Conservation (phyloP, 768 basidiomycete genomes). For the Trametes cinnabarina region DNA sequence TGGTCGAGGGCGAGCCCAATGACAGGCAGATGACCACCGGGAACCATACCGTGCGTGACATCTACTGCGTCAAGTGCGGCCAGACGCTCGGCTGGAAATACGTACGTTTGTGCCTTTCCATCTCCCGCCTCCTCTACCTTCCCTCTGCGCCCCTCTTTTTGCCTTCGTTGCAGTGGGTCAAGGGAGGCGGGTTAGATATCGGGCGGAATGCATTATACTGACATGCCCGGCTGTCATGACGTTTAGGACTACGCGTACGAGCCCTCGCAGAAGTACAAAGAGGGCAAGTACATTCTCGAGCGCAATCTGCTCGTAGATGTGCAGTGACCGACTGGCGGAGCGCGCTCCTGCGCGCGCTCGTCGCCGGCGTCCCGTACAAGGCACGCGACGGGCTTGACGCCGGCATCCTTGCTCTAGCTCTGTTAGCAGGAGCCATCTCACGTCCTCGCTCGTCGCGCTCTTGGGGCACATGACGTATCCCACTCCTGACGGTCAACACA, state of each 20-base stretch:
- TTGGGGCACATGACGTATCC: neutral
- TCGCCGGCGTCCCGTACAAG: neutral
- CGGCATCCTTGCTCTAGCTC: neutral
- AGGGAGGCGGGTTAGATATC: neutral
- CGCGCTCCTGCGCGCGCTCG: conserved; percentile 2
- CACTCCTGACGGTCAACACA: neutral
- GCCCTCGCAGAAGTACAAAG: conserved; percentile 91
- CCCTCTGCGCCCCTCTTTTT: neutral
- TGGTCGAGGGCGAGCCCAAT: conserved; percentile 83
- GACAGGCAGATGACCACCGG: conserved; percentile 98
- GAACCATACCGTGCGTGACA: conserved; percentile 93
- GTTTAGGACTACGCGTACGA: conserved; percentile 91
- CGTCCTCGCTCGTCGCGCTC: conserved; percentile 6
- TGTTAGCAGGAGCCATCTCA: conserved; percentile 1
- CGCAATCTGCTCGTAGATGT: conserved; percentile 86
- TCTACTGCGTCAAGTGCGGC: conserved; percentile 89
- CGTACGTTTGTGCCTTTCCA: conserved; percentile 47
- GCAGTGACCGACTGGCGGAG: conserved; percentile 47
- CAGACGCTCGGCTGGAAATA: conserved; percentile 97
- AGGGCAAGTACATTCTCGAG: conserved; percentile 97
- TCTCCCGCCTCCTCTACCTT: neutral
- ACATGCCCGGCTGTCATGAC: neutral
- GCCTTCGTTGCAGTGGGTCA: conserved; percentile 4
- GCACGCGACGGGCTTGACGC: conserved; percentile 14
- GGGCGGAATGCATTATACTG: conserved; percentile 3